Conservation (phyloP, 768 basidiomycete genomes). For the Gymnopilus junonius region DNA sequence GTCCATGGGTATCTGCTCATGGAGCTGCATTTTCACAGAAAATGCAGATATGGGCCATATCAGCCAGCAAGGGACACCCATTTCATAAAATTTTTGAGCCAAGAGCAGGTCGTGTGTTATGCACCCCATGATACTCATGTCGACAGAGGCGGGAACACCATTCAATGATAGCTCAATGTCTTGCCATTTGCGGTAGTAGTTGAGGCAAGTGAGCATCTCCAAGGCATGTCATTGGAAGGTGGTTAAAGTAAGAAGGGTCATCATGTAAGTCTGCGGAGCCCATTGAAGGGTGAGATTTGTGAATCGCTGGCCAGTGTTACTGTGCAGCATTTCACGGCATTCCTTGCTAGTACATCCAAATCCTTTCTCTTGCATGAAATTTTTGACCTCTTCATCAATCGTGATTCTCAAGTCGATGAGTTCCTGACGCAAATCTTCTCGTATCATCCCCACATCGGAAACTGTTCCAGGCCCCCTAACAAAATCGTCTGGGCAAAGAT, state of each 20-base stretch:
- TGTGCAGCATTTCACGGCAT: neutral
- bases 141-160: neutral
- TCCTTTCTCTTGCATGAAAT: neutral
- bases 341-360: neutral
- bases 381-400: neutral
- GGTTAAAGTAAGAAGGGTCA: neutral
- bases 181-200: neutral
- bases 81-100: no score
- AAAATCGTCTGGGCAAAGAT: neutral
- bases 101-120: neutral
- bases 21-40: neutral
- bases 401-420: neutral
- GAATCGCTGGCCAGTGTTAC: no score
- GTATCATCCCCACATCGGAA: neutral
- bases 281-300: neutral
- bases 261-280: neutral
- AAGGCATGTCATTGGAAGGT: neutral
- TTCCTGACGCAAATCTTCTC: neutral
- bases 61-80: neutral
- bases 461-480: neutral
- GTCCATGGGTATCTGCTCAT: neutral
- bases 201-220: neutral
- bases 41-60: neutral
- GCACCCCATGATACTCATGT: neutral
- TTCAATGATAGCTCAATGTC: no score